Base-by-base conservation (phyloP, 2,329 filamentous ascomycete genomes). In the Beauveria asiatica region DNA sequence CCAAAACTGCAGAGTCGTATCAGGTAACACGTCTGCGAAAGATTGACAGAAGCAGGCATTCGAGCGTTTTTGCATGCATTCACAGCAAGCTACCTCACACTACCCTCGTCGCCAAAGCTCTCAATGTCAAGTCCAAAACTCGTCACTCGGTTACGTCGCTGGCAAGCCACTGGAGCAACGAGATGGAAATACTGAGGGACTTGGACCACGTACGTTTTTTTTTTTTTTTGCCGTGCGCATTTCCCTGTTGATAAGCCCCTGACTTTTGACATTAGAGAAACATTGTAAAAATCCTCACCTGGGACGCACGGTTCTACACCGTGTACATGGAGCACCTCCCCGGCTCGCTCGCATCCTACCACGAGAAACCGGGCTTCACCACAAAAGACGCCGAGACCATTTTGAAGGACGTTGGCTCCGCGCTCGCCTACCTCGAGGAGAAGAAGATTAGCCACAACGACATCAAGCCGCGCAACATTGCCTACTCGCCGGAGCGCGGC, bases 381-480 rank as follows among this genome's bases (percentile, higher is more conserved):
- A 10, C 8, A 2, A 3, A 23, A 13, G 57, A 59, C 37, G 48
- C 49, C 25, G n/a, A 11, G n/a, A n/a, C 9, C n/a, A 59, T 59
- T 19, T 6, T 59, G 25, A 13, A 33, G 6, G 39, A 59, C 41
- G 57, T 59, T 7, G 49, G 48, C 27, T 52, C 57, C 1, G 57
- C 57, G n/a, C 53, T 64, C 30, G 37, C 48, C n/a, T 61, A 62
- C 48, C 56, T 65, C 13, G 52, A 60, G 16, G 16, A 33, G 16
- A 19, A 55, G 23, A 27, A 41, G 2, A 44, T 65, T 27, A 21
- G 46, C 17, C 63, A 65, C 61, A 64, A 65, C 23, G 63, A 65
- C 30, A 65, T 65, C 41, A 65, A 62, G 46, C 62, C 64, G 5
- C 23, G 19, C 30, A 65, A 64, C 27, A 60, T 65, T 49, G 42